These are phyloP conservation scores for Ulota crispa DNA, from an alignment of 225 moss, liverwort and hornwort species.

Conservation along the genomic window DNA sequence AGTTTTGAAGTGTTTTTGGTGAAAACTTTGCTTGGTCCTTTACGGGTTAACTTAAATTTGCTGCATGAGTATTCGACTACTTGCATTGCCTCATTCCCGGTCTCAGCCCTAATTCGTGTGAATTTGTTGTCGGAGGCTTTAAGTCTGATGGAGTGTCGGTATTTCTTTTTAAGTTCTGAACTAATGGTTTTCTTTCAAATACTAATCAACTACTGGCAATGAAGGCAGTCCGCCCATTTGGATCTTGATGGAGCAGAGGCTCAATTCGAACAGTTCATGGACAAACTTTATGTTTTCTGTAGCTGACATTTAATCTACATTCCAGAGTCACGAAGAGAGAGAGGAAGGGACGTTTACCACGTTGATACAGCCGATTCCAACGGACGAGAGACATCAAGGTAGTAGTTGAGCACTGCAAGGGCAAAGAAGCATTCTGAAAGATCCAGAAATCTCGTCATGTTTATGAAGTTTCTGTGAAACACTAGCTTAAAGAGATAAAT, in stretches of 20 bases:
- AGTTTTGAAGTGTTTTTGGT: no score
- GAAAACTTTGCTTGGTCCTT: no score
- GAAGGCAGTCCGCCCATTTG: constrained; percentile 18
- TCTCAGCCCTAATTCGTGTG: not conserved
- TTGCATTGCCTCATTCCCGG: not conserved
- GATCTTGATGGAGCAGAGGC: not conserved
- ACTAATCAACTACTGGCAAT: constrained; percentile 12
- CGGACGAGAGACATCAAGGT: constrained; percentile 10
- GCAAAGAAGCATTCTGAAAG: not conserved
- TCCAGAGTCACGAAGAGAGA: constrained; percentile 35
- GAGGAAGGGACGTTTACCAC: constrained; percentile 25
- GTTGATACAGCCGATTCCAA: constrained; percentile 33
- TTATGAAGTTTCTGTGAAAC: not conserved
- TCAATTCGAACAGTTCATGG: constrained; percentile 9
- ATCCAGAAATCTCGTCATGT: constrained; percentile 1
- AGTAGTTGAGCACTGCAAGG: constrained; percentile 2
- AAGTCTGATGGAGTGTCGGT: not conserved
- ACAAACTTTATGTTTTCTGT: constrained; percentile 22
- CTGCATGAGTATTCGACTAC: not conserved
- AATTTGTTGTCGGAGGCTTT: not conserved
- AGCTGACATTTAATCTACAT: constrained; percentile 11
- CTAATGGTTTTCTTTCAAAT: constrained; percentile 12
- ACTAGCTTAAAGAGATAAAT: not conserved
- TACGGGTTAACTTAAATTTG: not conserved
- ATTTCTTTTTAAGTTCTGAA: not conserved